Conservation (phyloP, 208 protist species). For the Crithidia bombi region DNA sequence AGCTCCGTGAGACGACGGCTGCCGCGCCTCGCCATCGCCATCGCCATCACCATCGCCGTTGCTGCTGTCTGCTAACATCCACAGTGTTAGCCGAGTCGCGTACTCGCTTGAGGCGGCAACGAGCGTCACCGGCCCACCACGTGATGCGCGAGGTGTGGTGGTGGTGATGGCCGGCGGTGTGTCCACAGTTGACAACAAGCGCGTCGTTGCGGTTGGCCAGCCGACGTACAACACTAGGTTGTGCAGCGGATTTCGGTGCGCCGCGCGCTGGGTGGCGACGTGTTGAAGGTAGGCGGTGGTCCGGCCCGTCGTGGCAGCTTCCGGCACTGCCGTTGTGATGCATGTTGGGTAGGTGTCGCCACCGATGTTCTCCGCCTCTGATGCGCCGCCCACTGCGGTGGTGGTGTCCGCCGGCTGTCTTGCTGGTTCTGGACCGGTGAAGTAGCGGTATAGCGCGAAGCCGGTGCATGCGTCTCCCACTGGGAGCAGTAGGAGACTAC, state of each 20-base stretch:
- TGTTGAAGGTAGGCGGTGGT: slow-evolving; percentile 32
- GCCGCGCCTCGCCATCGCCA: not conserved
- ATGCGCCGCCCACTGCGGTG: not conserved
- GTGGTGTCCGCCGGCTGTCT: not conserved
- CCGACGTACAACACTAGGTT: slow-evolving; percentile 50
- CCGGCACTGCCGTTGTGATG: not conserved
- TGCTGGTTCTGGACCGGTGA: slow-evolving; percentile 26
- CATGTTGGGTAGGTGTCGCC: not conserved
- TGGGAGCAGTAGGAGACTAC: slow-evolving; percentile 42
- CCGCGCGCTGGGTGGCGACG: slow-evolving; percentile 35
- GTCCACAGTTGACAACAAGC: not conserved
- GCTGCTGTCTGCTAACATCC: slow-evolving; percentile 15
- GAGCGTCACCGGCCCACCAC: slow-evolving; percentile 16
- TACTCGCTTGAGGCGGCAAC: slow-evolving; percentile 47
- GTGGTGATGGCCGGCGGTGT: not conserved
- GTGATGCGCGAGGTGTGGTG: no score
- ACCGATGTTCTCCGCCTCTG: no score
- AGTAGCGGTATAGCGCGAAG: slow-evolving; percentile 60
- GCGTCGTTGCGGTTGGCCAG: slow-evolving; percentile 17
- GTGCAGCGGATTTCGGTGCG: slow-evolving; percentile 54
- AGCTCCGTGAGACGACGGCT: not conserved
- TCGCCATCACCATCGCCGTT: not conserved
- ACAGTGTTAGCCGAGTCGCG: slow-evolving; percentile 43
- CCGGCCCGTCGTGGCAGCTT: slow-evolving; percentile 5
- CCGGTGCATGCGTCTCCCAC: slow-evolving; percentile 24